Conservation (phyloP, 2,329 filamentous ascomycete species). For the Colletotrichum ledebouriae region DNA sequence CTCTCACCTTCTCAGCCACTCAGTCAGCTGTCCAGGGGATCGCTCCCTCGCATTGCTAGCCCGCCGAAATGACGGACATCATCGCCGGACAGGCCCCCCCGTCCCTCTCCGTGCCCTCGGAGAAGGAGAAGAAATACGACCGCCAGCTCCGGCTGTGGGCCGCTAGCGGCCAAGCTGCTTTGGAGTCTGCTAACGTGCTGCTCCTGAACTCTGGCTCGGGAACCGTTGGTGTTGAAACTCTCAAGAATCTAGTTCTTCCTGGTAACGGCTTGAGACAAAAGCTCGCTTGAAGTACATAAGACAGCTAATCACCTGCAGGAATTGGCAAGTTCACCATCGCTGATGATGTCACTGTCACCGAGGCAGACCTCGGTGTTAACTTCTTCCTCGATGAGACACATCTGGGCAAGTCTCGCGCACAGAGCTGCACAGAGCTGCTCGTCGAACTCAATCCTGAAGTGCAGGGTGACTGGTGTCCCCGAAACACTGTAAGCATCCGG, state of each 20-base stretch:
- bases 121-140: constrained; percentile 86
- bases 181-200: constrained; percentile 93
- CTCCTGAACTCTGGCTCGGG: constrained; percentile 90
- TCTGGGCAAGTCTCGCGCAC: constrained; percentile 82
- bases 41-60: no score
- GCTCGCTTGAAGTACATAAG: background rate
- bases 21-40: no score
- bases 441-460: constrained; percentile 95
- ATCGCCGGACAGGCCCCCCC: constrained; percentile 61
- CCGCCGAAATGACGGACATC: constrained; percentile 58
- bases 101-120: constrained; percentile 66
- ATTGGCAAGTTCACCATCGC: constrained; percentile 93
- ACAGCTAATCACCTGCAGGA: constrained; percentile 61
- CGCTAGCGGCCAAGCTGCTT: constrained; percentile 87
- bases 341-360: constrained; percentile 81
- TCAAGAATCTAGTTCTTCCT: constrained; percentile 97
- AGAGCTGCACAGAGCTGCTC: constrained; percentile 81
- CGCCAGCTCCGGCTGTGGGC: constrained; percentile 96
- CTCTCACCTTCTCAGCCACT: no score
- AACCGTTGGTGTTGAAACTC: constrained; percentile 87
- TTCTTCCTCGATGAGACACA: constrained; percentile 91
- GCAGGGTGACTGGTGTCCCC: constrained; percentile 77
- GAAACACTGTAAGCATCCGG: constrained; percentile 55
- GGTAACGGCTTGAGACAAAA: constrained; percentile 60
- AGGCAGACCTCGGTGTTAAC: constrained; percentile 92